Conservation (phyloP, 345 rosid genomes). For the Toxicodendron radicans region DNA sequence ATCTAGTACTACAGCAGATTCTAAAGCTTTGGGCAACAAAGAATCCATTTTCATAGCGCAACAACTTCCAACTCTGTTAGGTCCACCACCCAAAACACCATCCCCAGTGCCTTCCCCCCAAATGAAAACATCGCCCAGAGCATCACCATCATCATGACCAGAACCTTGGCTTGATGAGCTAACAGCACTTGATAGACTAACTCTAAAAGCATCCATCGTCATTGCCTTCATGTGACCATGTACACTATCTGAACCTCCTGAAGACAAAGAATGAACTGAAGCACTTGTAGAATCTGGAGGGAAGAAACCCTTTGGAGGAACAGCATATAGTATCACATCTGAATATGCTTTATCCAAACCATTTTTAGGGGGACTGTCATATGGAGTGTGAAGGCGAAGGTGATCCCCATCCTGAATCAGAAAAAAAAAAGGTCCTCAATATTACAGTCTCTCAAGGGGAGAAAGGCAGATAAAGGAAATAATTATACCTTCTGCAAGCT, state of each 20-base stretch:
- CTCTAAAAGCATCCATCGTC: slow-evolving; percentile 84
- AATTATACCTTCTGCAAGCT: slow-evolving; percentile 76
- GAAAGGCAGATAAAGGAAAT: slow-evolving; percentile 15
- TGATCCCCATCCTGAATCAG: slow-evolving; percentile 71
- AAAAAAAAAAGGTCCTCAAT: slow-evolving; percentile 19
- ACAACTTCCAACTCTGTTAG: slow-evolving; percentile 48
- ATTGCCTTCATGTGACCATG: slow-evolving; percentile 80
- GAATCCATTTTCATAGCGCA: slow-evolving; percentile 58
- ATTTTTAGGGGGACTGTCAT: slow-evolving; percentile 95
- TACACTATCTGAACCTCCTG: slow-evolving; percentile 92
- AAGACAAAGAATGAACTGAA: slow-evolving; percentile 89
- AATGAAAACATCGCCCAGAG: slow-evolving; percentile 73
- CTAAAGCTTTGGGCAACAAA: slow-evolving; percentile 63
- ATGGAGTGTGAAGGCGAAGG: slow-evolving; percentile 83
- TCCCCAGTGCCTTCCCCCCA: slow-evolving; percentile 81
- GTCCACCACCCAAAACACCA: slow-evolving; percentile 71
- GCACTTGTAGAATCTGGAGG: slow-evolving; percentile 82
- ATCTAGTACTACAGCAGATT: slow-evolving; percentile 75
- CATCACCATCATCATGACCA: slow-evolving; percentile 83
- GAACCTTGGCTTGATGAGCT: slow-evolving; percentile 87
- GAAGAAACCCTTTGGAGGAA: slow-evolving; percentile 81
- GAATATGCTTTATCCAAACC: slow-evolving; percentile 85
- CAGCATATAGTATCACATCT: slow-evolving; percentile 72
- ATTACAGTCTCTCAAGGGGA: slow-evolving; percentile 14
- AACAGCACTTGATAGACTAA: slow-evolving; percentile 94